A percentile compares a stretch with the other conserved stretches of the same genome.
phyloP scores from a whole-genome alignment of 345 rosid species.

The Clausena lansium region DNA sequence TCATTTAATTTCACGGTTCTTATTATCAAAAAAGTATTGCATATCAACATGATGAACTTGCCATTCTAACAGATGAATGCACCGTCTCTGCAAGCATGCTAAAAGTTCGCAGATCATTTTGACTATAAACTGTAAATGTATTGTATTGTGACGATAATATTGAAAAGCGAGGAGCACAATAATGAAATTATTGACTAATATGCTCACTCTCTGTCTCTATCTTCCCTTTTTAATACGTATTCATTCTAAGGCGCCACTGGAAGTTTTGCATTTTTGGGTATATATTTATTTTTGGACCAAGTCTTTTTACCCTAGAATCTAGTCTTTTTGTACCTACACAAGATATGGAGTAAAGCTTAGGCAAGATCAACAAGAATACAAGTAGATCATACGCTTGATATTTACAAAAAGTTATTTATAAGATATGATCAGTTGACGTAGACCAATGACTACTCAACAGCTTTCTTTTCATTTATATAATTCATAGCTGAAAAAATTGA shows the following conservation, averaged over 20 bases:
- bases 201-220: not conserved
- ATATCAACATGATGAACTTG: not conserved
- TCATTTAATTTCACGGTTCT: too few relatives aligned
- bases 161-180: not conserved
- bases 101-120: not conserved
- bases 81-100: not conserved
- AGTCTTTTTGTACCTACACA: slow-evolving; percentile 21
- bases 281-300: slow-evolving; percentile 9
- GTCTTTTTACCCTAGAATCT: slow-evolving; percentile 14
- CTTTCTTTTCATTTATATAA: not conserved
- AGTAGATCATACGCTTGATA: slow-evolving; percentile 28
- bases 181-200: not conserved
- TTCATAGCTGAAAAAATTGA: not conserved
- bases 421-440: slow-evolving; percentile 9
- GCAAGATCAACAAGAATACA: slow-evolving; percentile 26
- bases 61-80: not conserved
- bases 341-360: slow-evolving; percentile 48
- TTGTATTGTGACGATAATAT: not conserved
- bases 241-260: not conserved
- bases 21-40: too few relatives aligned
- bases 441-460: slow-evolving; percentile 19
- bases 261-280: not conserved
- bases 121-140: not conserved
- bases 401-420: not conserved
- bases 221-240: not conserved